Conservation (phyloP, 371 early-diverging fungal species). For the Mucor circinelloides region DNA sequence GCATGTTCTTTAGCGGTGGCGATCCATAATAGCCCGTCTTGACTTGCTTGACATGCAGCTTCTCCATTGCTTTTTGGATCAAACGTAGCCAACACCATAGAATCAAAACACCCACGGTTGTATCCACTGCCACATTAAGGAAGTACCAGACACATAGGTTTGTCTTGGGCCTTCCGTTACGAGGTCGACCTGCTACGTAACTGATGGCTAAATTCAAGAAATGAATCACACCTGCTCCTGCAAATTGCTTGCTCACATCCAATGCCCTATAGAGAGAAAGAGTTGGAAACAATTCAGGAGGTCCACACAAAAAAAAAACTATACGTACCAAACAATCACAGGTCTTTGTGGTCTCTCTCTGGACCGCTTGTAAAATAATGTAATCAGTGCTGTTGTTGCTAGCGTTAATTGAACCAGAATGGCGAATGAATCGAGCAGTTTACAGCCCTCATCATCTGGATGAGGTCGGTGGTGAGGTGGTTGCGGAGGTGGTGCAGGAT, state of each 20-base stretch:
- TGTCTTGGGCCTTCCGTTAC: constrained; percentile 40
- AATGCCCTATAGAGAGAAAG: constrained; percentile 49
- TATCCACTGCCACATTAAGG: constrained; percentile 66
- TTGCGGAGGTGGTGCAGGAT: neutral
- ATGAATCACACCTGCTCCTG: constrained; percentile 64
- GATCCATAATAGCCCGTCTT: constrained; percentile 45
- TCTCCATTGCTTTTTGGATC: constrained; percentile 25
- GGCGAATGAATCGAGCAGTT: constrained; percentile 64
- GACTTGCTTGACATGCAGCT: constrained; percentile 36
- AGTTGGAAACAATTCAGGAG: constrained; percentile 9
- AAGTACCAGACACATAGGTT: constrained; percentile 74
- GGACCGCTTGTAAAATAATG: constrained; percentile 61
- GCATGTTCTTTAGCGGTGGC: constrained; percentile 31
- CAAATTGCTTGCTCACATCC: constrained; percentile 67
- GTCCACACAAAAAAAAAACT: neutral
- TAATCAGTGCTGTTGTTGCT: constrained; percentile 58
- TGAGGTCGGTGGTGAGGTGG: constrained; percentile 9
- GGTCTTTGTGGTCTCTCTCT: constrained; percentile 67
- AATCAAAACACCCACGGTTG: constrained; percentile 65
- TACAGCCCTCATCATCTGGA: constrained; percentile 51
- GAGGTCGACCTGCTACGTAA: constrained; percentile 50
- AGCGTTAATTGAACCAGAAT: constrained; percentile 64
- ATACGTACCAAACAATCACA: constrained; percentile 59
- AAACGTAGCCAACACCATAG: constrained; percentile 55
- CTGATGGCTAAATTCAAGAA: constrained; percentile 61